Base-by-base conservation (phyloP, 805 yeast genomes). In the Candida germanica region DNA sequence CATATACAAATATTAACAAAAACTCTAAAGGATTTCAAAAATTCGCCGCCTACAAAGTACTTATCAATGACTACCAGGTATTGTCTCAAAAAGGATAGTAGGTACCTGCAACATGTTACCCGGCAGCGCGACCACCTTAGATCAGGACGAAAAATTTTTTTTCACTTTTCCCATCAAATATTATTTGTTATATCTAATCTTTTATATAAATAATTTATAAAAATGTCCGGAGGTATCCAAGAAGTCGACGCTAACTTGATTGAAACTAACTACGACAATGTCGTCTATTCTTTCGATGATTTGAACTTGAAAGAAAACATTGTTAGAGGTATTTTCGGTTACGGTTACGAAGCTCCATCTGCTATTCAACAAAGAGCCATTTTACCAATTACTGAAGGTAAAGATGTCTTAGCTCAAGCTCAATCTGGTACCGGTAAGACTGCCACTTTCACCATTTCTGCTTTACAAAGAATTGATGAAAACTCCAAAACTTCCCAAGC, bases 211-310 rank as follows among this genome's bases (percentile, higher is more conserved):
- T 20, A 20, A 20, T 27, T 7, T 5, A 14, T 18, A n/a, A 26
- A 39, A 30, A 74, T 74, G 80, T 64, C 80, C 53, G 86, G 80
- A 71, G 85, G 84, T 59, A 79, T 80, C 59, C 73, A 79, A 48
- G 93, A 85, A 66, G 77, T 85, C 63, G 94, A 84, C 68, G 69
- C 87, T 61, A 79, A 79, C 64, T 77, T 78, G 63, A 88, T 91
- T 63, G 91, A 85, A 75, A 73, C 96, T 72, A 91, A 91, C 83
- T 87, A 89, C 80, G 96, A 89, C 78, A 87, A 88, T 66, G 88
- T 87, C 61, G 69, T 68, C 44, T 60, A 71, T 64, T 59, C 80
- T 24, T 84, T 85, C 65, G 93, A 84, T 49, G 88, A 76, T 47
- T 75, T 84, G 68, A 74, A 80, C 67, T 67, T 84, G 53, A 83